A percentile compares a stretch with the other conserved stretches of the same genome.
These are phyloP conservation scores for Mycena albidolilacea DNA, from an alignment of 768 basidiomycete species.

Conservation along the genomic window DNA sequence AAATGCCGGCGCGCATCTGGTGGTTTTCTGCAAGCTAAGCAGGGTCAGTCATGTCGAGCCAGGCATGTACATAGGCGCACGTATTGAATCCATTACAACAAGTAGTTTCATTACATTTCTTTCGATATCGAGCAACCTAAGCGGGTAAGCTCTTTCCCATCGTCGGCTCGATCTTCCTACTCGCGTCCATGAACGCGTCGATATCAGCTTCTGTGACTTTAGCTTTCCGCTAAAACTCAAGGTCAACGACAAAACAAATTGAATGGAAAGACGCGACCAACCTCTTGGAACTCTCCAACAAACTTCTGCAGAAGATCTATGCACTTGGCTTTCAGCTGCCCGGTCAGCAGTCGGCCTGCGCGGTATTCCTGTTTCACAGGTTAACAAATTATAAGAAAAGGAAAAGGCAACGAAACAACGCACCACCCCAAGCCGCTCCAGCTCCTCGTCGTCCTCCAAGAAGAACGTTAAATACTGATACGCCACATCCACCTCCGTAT, in stretches of 20 bases:
- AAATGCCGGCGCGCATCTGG: too few relatives aligned
- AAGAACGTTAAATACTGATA: constrained; percentile 98
- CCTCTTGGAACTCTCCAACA: constrained; percentile 89
- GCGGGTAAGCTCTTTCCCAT: constrained; percentile 54
- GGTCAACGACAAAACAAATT: constrained; percentile 23
- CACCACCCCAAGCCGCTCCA: constrained; percentile 83
- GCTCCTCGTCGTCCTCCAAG: constrained; percentile 93
- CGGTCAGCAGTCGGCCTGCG: constrained; percentile 87
- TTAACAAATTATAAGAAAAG: background rate
- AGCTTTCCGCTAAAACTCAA: constrained; percentile 73
- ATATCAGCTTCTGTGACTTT: constrained; percentile 86
- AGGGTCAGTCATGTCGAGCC: too few relatives aligned
- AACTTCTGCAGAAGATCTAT: constrained; percentile 88
- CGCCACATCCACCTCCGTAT: constrained; percentile 95
- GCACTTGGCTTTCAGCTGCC: constrained; percentile 91
- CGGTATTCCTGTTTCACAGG: constrained; percentile 83
- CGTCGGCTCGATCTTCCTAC: constrained; percentile 79
- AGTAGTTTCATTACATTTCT: constrained; percentile 4
- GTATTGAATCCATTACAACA: constrained; percentile 11
- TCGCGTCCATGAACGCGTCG: constrained; percentile 84
- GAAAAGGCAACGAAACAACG: constrained; percentile 39
- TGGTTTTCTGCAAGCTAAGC: too few relatives aligned
- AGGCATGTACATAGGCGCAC: too few relatives aligned
- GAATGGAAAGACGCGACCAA: constrained; percentile 6
- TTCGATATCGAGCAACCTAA: background rate